Evolutionary conservation across 805 yeast genomes (phyloP), one percentile per base, ranked within the genome.

Genomic region (Candida insectorum): DNA sequence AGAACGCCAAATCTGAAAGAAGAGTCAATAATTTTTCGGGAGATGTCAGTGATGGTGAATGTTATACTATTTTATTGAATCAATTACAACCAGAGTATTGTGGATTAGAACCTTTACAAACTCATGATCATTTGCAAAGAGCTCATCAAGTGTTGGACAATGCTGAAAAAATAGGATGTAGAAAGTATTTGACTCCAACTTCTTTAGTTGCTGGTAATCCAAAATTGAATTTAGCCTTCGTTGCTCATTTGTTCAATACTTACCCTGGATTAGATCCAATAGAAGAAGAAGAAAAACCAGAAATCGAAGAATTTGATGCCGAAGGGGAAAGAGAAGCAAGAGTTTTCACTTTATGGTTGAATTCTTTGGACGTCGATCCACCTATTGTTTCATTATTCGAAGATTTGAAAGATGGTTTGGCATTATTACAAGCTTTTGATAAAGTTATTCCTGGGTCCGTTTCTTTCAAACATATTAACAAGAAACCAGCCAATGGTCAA

Each of bases 321-420:
- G 98, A 93, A 65, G 98, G 98, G 43, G 98, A 93, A 66, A 85
- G 98, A 66, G 98, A 93, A 67, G 98, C 98, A 3, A 78, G 98
- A 60, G 98, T 93, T 9, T 93, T 93, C 65, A 93, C 98, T 5
- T 68, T 93, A 52, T 93, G 98, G 98, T 77, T 93, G 55, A 93
- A 93, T 64, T 87, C 96, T 2, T 73, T 93, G 51, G 97, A 93
- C 47, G 97, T 93, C 11, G 93, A 89, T 43, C 97, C 97, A 17
- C 85, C 96, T 16, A 91, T 93, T 39, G 87, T 87, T 31, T 79
- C 84, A 11, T 67, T 93, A 48, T 93, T 93, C 50, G 97, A 91
- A 62, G 97, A 93, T 56, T 73, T 93, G 54, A 89, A 88, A 60
- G 97, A 91, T 60, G 98, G 98, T 43, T 76, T 79, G 31, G 76